Evolutionary conservation across 192 early-diverging fungal species (phyloP).

Genomic region (Coemansia sp.): DNA sequence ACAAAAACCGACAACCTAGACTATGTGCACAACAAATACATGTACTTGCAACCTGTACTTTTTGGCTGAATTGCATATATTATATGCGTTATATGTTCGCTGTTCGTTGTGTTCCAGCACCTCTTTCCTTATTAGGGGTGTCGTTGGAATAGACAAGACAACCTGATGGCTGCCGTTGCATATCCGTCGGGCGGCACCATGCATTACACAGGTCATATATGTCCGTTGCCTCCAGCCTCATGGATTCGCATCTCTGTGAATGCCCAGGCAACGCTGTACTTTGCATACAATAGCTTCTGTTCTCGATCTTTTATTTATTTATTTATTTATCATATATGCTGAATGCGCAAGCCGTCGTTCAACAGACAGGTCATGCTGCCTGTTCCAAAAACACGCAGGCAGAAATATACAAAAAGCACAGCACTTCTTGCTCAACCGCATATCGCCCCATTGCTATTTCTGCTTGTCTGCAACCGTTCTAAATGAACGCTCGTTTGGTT

Average conservation of each 20-base stretch:
- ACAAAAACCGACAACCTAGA: not conserved
- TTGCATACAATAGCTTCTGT: not conserved
- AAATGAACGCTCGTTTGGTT: not conserved
- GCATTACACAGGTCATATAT: conserved; percentile 3
- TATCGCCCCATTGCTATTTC: not conserved
- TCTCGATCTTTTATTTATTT: not conserved
- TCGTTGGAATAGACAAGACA: not conserved
- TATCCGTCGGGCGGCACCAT: not conserved
- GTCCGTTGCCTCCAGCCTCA: not conserved
- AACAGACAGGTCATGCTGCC: too few species aligned
- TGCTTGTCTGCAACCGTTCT: not conserved
- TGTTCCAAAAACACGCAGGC: not conserved
- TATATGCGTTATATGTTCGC: not conserved
- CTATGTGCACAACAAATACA: not conserved
- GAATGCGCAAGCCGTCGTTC: too few species aligned
- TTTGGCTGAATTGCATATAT: not conserved
- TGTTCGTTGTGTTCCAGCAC: not conserved
- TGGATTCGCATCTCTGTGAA: not conserved
- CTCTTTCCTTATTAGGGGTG: not conserved
- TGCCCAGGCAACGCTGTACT: not conserved
- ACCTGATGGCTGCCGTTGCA: too few species aligned
- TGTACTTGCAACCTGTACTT: not conserved
- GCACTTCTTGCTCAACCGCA: not conserved
- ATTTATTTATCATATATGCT: too few species aligned
- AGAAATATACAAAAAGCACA: not conserved